phyloP scores from a whole-genome alignment of 306 rosid species.

The Pyrus bretschneideri region DNA sequence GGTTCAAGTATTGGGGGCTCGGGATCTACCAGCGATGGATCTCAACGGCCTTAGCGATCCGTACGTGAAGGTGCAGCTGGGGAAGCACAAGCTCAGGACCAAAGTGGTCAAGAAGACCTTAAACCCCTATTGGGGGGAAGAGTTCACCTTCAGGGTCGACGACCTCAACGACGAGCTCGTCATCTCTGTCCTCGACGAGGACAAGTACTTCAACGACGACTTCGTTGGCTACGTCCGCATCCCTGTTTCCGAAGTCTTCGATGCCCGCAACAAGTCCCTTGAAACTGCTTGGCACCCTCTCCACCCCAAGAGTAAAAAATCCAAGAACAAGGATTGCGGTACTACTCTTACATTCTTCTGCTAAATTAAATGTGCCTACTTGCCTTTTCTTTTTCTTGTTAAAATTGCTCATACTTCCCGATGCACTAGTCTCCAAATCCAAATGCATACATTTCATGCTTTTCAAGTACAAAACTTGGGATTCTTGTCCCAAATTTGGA shows the following conservation, averaged over 20 bases:
- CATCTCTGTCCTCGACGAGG: constrained; percentile 71
- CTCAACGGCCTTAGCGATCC: constrained; percentile 61
- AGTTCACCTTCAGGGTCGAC: constrained; percentile 66
- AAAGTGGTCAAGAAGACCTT: constrained; percentile 68
- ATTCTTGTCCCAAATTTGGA: neutral
- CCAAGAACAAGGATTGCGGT: constrained; percentile 79
- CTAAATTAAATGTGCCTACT: neutral
- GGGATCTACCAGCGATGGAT: constrained; percentile 49
- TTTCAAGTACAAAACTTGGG: neutral
- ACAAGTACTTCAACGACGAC: constrained; percentile 73
- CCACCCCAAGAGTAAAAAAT: constrained; percentile 58
- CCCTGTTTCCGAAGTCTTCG: constrained; percentile 58
- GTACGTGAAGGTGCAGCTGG: constrained; percentile 71
- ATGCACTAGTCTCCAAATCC: neutral
- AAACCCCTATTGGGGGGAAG: constrained; percentile 81
- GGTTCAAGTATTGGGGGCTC: constrained; percentile 78
- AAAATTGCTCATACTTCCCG: neutral
- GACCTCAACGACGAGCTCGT: constrained; percentile 60
- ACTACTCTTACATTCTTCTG: neutral
- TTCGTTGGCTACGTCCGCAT: constrained; percentile 57
- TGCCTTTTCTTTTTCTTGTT: neutral
- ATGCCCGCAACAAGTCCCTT: constrained; percentile 52
- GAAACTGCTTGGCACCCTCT: constrained; percentile 69
- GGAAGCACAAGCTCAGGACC: constrained; percentile 69
- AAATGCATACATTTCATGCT: neutral